Conservation (phyloP, 441 rosid species). For the Erodium texanum region DNA sequence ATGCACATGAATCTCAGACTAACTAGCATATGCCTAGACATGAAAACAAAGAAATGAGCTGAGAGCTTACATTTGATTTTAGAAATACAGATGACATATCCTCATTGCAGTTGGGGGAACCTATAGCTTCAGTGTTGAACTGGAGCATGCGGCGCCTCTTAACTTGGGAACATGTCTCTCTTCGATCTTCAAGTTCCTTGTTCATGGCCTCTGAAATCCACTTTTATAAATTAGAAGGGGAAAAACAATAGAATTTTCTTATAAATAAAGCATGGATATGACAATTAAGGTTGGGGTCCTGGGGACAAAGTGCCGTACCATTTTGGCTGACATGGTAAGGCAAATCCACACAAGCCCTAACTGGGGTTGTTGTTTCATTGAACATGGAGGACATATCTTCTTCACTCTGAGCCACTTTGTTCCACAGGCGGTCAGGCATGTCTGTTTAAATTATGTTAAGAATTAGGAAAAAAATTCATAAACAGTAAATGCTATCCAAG, state of each 20-base stretch:
- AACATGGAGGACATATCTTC: not conserved
- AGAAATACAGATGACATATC: not conserved
- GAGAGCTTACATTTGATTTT: not conserved
- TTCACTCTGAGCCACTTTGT: not conserved
- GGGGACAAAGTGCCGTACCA: not conserved
- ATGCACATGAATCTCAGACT: too few species aligned
- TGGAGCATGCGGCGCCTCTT: conserved; percentile 4
- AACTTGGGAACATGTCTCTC: conserved; percentile 1
- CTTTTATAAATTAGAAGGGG: not conserved
- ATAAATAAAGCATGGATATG: not conserved
- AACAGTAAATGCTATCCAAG: not conserved
- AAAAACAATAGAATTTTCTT: not conserved
- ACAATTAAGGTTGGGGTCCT: not conserved
- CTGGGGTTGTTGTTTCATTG: not conserved
- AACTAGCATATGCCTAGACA: not conserved
- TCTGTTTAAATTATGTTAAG: not conserved
- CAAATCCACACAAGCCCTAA: conserved; percentile 1
- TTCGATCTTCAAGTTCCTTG: not conserved
- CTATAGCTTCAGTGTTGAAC: not conserved
- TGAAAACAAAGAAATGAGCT: not conserved
- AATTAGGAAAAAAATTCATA: not conserved
- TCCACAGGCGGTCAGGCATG: conserved; percentile 2
- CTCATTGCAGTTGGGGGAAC: not conserved
- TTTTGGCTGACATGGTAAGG: not conserved
- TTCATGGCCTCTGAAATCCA: not conserved